phyloP scores from a whole-genome alignment of 768 basidiomycete species.

The Termitomyces sp. region DNA sequence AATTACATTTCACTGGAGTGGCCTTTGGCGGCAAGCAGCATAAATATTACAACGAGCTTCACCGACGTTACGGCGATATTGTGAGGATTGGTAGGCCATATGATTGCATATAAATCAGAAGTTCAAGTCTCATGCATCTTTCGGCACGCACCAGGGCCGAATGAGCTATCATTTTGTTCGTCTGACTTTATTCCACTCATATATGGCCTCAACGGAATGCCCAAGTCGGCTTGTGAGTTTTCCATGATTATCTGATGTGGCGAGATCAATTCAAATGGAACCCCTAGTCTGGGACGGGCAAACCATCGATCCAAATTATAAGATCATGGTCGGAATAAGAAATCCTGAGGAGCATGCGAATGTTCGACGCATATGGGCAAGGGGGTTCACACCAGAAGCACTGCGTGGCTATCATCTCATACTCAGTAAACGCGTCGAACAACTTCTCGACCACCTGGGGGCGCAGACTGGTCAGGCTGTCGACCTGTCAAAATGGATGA shows the following conservation, averaged over 20 bases:
- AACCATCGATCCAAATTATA: conserved; percentile 11
- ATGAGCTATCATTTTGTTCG: conserved; percentile 38
- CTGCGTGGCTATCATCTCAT: conserved; percentile 23
- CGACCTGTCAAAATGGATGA: conserved; percentile 30
- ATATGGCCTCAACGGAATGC: conserved; percentile 33
- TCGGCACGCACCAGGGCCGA: conserved; percentile 29
- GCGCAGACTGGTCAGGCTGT: conserved; percentile 11
- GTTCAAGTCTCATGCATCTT: neutral
- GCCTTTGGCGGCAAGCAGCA: conserved; percentile 36
- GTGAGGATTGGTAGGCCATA: conserved; percentile 44
- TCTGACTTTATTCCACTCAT: conserved; percentile 25
- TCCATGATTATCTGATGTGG: no score
- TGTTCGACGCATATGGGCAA: conserved; percentile 35
- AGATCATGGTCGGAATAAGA: conserved; percentile 24
- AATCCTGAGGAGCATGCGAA: conserved; percentile 27
- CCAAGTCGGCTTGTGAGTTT: conserved; percentile 27
- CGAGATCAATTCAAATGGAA: neutral
- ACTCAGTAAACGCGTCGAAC: conserved; percentile 7
- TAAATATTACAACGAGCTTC: conserved; percentile 35
- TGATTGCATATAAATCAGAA: neutral
- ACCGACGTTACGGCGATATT: conserved; percentile 47
- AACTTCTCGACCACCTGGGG: conserved; percentile 19
- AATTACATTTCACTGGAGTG: conserved; percentile 27
- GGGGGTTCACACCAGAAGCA: conserved; percentile 28
- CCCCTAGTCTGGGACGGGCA: conserved; percentile 29